Evolutionary conservation across 192 early-diverging fungal genomes (phyloP), one percentile per base, ranked within the genome.

Genomic region (Powellomyces hirtus): DNA sequence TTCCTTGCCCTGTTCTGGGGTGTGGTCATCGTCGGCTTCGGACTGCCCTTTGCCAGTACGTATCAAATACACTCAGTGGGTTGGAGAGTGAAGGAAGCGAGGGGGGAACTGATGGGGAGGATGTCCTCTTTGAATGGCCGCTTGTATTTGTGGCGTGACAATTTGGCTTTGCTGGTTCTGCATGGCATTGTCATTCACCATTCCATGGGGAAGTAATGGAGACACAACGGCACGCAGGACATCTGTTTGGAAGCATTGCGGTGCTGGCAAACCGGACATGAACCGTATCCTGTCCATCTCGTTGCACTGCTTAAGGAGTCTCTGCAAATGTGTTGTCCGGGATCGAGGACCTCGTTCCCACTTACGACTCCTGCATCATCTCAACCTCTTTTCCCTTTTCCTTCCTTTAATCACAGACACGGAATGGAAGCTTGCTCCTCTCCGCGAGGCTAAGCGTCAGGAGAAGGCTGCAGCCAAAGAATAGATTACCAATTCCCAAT

Each of bases 351-450:
- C n/a, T n/a, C n/a, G n/a, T n/a, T n/a, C n/a, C n/a, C n/a, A n/a
- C n/a, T n/a, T n/a, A n/a, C n/a, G n/a, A n/a, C n/a, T n/a, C n/a
- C n/a, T n/a, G n/a, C n/a, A n/a, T n/a, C n/a, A n/a, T n/a, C 46
- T 49, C n/a, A 49, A 42, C 18, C 40, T 16, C 5, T 49, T 18
- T 16, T 16, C n/a, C 26, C 46, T 4, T n/a, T 18, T 0, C 34
- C 1, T 29, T 0, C 33, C 27, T 30, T 49, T n/a, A n/a, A n/a
- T 37, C 18, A 29, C 51, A 77, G 75, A 68, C 66, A 73, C 72
- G 24, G 75, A 77, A 37, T 58, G 53, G 67, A 73, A 70, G 66
- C 38, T 77, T 34, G 59, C 49, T 24, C 75, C 75, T 46, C 56
- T 60, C 22, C 57, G 75, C 34, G 66, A 35, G 35, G 74, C 68